Percentiles rank a stretch among this genome's conserved stretches.
Conservation (phyloP, 2,329 filamentous ascomycete species). For the Talaromyces albobiverticillius region DNA sequence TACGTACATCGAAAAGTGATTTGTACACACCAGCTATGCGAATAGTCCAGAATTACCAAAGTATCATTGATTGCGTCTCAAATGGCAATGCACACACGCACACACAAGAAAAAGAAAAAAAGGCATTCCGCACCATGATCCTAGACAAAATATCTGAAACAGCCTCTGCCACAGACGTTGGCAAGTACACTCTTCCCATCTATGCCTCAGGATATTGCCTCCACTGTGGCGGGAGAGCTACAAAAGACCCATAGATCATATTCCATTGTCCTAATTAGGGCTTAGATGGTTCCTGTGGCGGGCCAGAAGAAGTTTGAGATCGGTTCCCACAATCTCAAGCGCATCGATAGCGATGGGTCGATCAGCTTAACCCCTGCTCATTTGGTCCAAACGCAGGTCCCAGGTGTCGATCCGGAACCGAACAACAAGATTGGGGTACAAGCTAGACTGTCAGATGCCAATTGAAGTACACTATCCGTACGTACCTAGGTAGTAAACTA, state of each 20-base stretch:
- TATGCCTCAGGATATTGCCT: not conserved
- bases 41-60: not conserved
- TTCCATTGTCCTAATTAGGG: conserved; percentile 16
- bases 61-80: not conserved
- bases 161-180: not conserved
- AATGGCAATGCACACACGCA: not conserved
- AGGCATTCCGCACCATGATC: no score
- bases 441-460: conserved; percentile 11
- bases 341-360: conserved; percentile 18
- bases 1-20: conserved; percentile 6
- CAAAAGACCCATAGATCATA: conserved; percentile 14
- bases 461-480: no score
- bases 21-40: not conserved
- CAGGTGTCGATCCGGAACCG: conserved; percentile 16
- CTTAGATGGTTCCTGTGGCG: conserved; percentile 16
- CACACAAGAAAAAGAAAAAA: not conserved
- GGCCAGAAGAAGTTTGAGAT: conserved; percentile 14
- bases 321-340: conserved; percentile 16
- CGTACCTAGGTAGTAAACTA: no score
- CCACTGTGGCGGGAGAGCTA: not conserved
- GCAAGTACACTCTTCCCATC: not conserved
- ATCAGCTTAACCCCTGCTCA: conserved; percentile 21
- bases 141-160: not conserved
- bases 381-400: conserved; percentile 18
- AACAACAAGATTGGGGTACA: conserved; percentile 1